phyloP scores from a whole-genome alignment of 176 grass and related monocot species.

The Carex cristatella region DNA sequence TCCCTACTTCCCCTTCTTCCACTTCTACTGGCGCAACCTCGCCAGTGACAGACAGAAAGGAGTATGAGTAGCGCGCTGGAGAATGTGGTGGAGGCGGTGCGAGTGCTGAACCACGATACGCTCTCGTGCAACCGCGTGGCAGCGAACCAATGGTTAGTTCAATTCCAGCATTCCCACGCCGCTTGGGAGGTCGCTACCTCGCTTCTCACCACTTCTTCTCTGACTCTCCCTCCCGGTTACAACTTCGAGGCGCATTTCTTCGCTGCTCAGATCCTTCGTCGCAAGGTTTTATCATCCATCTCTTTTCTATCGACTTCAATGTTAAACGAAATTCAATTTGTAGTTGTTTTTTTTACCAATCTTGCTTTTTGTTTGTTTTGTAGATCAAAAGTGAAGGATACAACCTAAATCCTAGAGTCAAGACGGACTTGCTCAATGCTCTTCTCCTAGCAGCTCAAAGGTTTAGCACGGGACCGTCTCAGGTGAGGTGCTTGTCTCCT shows the following conservation, averaged over 20 bases:
- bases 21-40: neutral
- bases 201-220: constrained; percentile 33
- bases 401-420: constrained; percentile 27
- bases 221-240: neutral
- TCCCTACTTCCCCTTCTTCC: neutral
- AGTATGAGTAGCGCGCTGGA: constrained; percentile 33
- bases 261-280: constrained; percentile 56
- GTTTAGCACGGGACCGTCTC: constrained; percentile 50
- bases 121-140: constrained; percentile 40
- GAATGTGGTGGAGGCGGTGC: constrained; percentile 55
- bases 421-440: constrained; percentile 51
- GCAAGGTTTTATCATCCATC: constrained; percentile 29
- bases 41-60: constrained; percentile 8
- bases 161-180: constrained; percentile 41
- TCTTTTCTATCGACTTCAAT: neutral
- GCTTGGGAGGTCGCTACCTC: constrained; percentile 47
- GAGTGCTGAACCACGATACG: constrained; percentile 38
- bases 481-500: constrained; percentile 25
- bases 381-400: constrained; percentile 46
- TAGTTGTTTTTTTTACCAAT: neutral
- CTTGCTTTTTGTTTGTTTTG: neutral
- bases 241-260: constrained; percentile 50
- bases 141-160: constrained; percentile 52
- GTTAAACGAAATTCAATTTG: neutral
- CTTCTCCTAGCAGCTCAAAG: constrained; percentile 59